phyloP scores from a whole-genome alignment of 768 basidiomycete genomes.

The Tulasnella sp. region DNA sequence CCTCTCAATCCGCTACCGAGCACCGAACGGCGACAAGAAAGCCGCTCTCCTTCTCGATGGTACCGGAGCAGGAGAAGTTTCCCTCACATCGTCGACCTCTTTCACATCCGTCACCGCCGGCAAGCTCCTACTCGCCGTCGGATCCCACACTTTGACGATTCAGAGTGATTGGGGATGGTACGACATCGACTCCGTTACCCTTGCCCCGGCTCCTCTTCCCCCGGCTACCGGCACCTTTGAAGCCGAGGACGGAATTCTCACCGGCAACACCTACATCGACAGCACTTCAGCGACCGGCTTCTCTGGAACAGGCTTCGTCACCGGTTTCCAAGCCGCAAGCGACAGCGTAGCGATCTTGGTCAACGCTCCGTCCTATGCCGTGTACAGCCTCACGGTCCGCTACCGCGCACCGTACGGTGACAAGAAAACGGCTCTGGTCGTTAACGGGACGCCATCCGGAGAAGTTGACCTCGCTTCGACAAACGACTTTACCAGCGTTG shows the following conservation, averaged over 20 bases:
- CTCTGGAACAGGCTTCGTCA: constrained; percentile 15
- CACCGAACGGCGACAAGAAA: constrained; percentile 4
- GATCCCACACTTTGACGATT: constrained; percentile 14
- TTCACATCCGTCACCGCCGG: constrained; percentile 15
- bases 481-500: not conserved
- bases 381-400: constrained; percentile 5
- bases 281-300: constrained; percentile 12
- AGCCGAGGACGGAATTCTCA: constrained; percentile 17
- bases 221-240: constrained; percentile 6
- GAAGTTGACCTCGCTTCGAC: not conserved
- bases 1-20: constrained; percentile 1
- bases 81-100: not conserved
- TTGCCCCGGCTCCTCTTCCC: constrained; percentile 12
- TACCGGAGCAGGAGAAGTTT: not conserved
- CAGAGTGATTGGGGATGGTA: constrained; percentile 21
- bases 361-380: not conserved
- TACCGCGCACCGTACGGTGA: constrained; percentile 4
- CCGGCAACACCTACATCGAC: constrained; percentile 11
- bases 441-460: not conserved
- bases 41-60: not conserved
- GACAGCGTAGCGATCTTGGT: not conserved
- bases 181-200: constrained; percentile 16
- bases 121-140: constrained; percentile 11
- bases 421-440: not conserved
- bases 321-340: not conserved